Percentiles rank a stretch among this genome's conserved stretches.
phyloP scores from a whole-genome alignment of 352 stramenopile genomes.

The Phytophthora crassamura region DNA sequence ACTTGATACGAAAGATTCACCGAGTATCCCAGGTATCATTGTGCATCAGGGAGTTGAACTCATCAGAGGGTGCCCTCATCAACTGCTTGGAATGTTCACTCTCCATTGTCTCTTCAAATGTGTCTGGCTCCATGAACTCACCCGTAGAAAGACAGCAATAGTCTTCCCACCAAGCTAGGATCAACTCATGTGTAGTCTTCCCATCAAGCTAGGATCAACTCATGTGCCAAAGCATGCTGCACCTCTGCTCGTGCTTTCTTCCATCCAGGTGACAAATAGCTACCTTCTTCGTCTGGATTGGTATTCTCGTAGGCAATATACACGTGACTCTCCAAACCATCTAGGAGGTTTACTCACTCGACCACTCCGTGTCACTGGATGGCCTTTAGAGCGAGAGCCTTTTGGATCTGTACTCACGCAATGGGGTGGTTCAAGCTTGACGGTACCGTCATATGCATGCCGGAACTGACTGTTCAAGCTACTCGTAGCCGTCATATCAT shows the following conservation, averaged over 20 bases:
- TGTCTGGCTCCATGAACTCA: neutral
- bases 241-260: constrained; percentile 7
- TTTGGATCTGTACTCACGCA: too few species aligned
- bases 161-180: constrained; percentile 16
- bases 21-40: constrained; percentile 3
- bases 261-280: too few species aligned
- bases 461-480: too few species aligned
- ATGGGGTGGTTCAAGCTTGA: too few species aligned
- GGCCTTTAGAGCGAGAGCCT: too few species aligned
- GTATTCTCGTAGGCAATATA: too few species aligned
- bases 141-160: constrained; percentile 5
- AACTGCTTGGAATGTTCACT: neutral
- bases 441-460: too few species aligned
- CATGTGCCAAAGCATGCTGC: constrained; percentile 6
- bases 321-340: too few species aligned
- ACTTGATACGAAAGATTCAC: constrained; percentile 9
- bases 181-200: constrained; percentile 10
- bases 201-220: constrained; percentile 14
- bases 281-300: too few species aligned
- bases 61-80: neutral
- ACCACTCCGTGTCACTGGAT: too few species aligned
- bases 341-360: too few species aligned
- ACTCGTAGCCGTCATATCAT: too few species aligned
- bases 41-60: constrained; percentile 3
- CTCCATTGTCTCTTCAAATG: constrained; percentile 1